Conservation (phyloP, 2,329 filamentous ascomycete species). For the Blastomyces percursus region DNA sequence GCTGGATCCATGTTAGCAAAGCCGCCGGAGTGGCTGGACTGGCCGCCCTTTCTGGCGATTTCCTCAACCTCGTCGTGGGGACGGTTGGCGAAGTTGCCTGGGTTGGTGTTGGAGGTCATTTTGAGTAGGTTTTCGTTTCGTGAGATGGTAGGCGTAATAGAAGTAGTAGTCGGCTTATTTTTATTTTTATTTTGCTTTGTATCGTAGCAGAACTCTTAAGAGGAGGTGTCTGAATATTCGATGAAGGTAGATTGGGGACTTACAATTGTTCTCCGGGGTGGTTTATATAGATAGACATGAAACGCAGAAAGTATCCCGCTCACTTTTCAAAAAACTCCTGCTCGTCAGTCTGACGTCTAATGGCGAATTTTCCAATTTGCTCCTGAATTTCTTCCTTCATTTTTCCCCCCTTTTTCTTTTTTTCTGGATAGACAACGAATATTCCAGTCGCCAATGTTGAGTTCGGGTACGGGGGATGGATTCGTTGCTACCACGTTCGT, state of each 20-base stretch:
- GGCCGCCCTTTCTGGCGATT: slow-evolving; percentile 30
- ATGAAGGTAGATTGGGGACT: not conserved
- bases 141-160: not conserved
- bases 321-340: slow-evolving; percentile 8
- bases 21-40: slow-evolving; percentile 23
- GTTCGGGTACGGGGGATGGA: no score
- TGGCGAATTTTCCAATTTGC: not conserved
- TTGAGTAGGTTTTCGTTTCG: not conserved
- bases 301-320: not conserved
- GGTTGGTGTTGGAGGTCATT: slow-evolving; percentile 19
- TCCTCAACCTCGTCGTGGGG: slow-evolving; percentile 37
- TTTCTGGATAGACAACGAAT: no score
- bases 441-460: no score
- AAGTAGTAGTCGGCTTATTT: no score
- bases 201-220: no score
- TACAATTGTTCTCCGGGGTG: not conserved
- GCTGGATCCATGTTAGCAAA: slow-evolving; percentile 23
- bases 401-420: no score
- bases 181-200: not conserved
- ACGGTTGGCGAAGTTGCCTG: slow-evolving; percentile 33
- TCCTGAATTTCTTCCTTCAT: not conserved
- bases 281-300: not conserved
- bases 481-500: no score
- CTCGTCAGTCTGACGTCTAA: slow-evolving; percentile 17
- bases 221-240: no score